Conservation (phyloP, 768 basidiomycete genomes). For the Pilatotrama ljubarskyi region DNA sequence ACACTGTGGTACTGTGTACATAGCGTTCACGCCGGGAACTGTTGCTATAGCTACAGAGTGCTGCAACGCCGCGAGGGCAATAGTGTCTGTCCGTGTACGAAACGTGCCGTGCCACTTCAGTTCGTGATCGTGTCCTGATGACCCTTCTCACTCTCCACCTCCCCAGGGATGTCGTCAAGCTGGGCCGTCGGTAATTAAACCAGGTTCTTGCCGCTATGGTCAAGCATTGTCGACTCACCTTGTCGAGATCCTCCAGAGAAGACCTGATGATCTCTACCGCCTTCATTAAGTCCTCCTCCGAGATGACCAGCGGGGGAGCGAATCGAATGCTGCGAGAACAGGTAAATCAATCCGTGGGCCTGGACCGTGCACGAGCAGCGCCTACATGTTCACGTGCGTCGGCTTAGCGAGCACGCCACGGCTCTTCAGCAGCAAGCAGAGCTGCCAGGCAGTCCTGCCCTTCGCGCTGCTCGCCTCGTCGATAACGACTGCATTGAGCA, state of each 20-base stretch:
- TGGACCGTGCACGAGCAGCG: constrained; percentile 15
- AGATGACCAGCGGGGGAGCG: constrained; percentile 92
- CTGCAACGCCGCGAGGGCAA: not conserved
- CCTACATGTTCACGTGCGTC: constrained; percentile 92
- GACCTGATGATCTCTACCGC: constrained; percentile 76
- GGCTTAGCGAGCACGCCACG: constrained; percentile 94
- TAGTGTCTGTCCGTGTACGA: not conserved
- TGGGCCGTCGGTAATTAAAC: constrained; percentile 33
- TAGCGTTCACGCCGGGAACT: not conserved
- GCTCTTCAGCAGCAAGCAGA: constrained; percentile 90
- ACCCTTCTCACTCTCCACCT: constrained; percentile 60
- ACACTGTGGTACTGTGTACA: not conserved
- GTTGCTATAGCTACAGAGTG: constrained; percentile 13
- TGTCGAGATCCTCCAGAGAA: constrained; percentile 79
- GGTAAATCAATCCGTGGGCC: not conserved
- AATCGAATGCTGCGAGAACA: constrained; percentile 75
- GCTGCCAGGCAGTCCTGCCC: constrained; percentile 91
- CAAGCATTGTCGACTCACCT: constrained; percentile 39
- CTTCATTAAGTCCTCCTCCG: constrained; percentile 79
- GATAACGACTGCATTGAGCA: constrained; percentile 93
- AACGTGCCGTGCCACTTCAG: constrained; percentile 18
- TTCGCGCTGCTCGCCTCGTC: constrained; percentile 77
- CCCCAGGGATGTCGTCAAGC: constrained; percentile 65
- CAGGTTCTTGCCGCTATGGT: not conserved
- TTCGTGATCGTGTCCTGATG: constrained; percentile 42